Conservation (phyloP, 192 early-diverging fungal species). For the Podila epigama region DNA sequence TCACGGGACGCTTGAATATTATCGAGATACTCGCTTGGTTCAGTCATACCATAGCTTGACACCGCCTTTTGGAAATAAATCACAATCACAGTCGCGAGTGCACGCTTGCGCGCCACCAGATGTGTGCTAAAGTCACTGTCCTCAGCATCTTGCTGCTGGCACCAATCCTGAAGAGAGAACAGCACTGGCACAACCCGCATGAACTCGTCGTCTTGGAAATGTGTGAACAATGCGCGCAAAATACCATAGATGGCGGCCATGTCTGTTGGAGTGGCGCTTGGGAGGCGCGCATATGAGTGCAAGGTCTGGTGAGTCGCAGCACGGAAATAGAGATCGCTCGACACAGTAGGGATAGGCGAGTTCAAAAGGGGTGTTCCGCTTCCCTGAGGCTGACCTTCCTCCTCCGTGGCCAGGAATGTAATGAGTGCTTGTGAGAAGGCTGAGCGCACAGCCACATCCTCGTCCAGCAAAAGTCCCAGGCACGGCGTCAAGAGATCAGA, state of each 20-base stretch:
- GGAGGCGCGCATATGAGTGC: conserved; percentile 26
- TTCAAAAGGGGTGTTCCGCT: conserved; percentile 23
- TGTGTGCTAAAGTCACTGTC: not conserved
- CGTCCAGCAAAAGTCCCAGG: conserved; percentile 46
- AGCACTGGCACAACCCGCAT: conserved; percentile 41
- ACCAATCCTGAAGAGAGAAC: conserved; percentile 44
- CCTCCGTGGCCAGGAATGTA: conserved; percentile 51
- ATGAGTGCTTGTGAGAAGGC: conserved; percentile 49
- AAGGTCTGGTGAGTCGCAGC: conserved; percentile 41
- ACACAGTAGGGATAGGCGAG: conserved; percentile 30
- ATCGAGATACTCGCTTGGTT: conserved; percentile 37
- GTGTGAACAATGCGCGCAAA: conserved; percentile 29
- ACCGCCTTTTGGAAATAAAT: conserved; percentile 44
- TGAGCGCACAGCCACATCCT: conserved; percentile 41
- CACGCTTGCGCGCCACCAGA: conserved; percentile 23
- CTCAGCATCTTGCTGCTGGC: conserved; percentile 6
- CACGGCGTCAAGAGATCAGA: conserved; percentile 51
- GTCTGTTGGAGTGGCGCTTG: conserved; percentile 23
- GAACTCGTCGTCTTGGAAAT: conserved; percentile 49
- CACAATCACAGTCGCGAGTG: conserved; percentile 30
- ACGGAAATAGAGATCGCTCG: conserved; percentile 39
- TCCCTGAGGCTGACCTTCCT: conserved; percentile 13
- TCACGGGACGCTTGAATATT: conserved; percentile 36
- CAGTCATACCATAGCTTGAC: conserved; percentile 28
- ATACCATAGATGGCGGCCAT: conserved; percentile 43